These are phyloP conservation scores for Ogataea kodamae DNA, from an alignment of 805 yeast genomes.

Conservation along the genomic window DNA sequence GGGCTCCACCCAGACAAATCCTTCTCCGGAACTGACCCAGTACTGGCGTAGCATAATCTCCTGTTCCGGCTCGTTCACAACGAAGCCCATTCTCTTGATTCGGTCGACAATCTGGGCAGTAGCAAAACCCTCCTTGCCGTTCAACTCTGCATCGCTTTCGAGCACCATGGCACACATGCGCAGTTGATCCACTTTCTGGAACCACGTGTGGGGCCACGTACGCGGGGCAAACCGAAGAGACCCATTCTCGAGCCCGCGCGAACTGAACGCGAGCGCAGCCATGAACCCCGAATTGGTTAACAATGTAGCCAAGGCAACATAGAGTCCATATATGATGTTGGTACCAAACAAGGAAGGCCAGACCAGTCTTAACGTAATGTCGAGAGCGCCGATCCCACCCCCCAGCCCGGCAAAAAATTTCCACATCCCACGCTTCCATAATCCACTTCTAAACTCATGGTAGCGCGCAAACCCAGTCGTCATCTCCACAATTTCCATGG, in stretches of 20 bases:
- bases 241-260: slow-evolving; percentile 46
- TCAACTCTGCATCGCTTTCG: slow-evolving; percentile 58
- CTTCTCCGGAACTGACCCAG: slow-evolving; percentile 85
- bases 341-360: slow-evolving; percentile 29
- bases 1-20: slow-evolving; percentile 86
- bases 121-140: slow-evolving; percentile 42
- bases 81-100: slow-evolving; percentile 36
- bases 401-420: slow-evolving; percentile 41
- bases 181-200: slow-evolving; percentile 63
- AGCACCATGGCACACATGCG: slow-evolving; percentile 60
- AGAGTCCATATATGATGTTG: slow-evolving; percentile 40
- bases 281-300: slow-evolving; percentile 45
- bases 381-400: slow-evolving; percentile 43
- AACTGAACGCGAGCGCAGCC: slow-evolving; percentile 40
- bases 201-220: slow-evolving; percentile 62
- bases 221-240: slow-evolving; percentile 64
- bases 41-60: slow-evolving; percentile 73
- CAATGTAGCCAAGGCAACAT: slow-evolving; percentile 48
- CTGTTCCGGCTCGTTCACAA: slow-evolving; percentile 52
- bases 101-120: slow-evolving; percentile 30
- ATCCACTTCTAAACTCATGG: slow-evolving; percentile 31
- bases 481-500: slow-evolving; percentile 54
- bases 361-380: slow-evolving; percentile 42
- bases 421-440: slow-evolving; percentile 32
- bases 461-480: slow-evolving; percentile 60